phyloP scores from a whole-genome alignment of 495 filamentous ascomycete genomes.

The Barbatosphaeria neglecta region DNA sequence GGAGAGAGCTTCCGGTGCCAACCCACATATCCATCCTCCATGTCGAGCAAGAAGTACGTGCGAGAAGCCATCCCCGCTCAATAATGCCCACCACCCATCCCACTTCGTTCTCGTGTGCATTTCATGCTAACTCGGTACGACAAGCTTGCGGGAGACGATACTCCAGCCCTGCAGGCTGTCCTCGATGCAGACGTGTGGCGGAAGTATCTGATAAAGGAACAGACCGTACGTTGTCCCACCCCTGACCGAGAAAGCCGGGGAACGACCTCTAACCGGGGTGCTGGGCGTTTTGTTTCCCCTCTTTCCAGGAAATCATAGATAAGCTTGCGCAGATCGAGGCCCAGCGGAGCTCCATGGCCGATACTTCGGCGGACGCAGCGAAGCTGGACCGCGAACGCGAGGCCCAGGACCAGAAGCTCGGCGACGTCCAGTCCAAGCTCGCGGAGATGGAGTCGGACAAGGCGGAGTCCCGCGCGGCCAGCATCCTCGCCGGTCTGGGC shows the following conservation, averaged over 20 bases:
- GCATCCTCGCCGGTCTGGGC: conserved; percentile 90
- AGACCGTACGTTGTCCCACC: conserved; percentile 50
- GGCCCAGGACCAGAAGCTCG: conserved; percentile 75
- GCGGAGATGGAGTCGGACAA: conserved; percentile 99
- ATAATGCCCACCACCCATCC: neutral
- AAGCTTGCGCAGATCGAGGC: conserved; percentile 69
- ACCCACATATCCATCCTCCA: conserved; percentile 97
- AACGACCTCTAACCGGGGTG: too few relatives aligned
- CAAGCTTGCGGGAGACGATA: conserved; percentile 91
- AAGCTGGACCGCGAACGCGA: conserved; percentile 78
- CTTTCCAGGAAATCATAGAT: conserved; percentile 61
- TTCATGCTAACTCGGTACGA: conserved; percentile 9
- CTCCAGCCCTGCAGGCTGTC: conserved; percentile 87
- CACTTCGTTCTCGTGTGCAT: neutral
- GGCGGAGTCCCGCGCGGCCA: conserved; percentile 87
- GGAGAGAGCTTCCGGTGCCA: conserved; percentile 87
- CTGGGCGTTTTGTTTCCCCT: neutral
- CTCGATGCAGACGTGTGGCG: conserved; percentile 98
- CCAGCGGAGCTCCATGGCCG: conserved; percentile 68
- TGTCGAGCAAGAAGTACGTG: conserved; percentile 86
- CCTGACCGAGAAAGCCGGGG: too few relatives aligned
- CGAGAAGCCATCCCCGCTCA: too few relatives aligned
- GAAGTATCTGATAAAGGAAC: conserved; percentile 85
- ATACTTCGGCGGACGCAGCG: conserved; percentile 75
- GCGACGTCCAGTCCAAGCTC: conserved; percentile 84